phyloP scores from a whole-genome alignment of 2,329 filamentous ascomycete genomes.

The Fusarium bactridioides region DNA sequence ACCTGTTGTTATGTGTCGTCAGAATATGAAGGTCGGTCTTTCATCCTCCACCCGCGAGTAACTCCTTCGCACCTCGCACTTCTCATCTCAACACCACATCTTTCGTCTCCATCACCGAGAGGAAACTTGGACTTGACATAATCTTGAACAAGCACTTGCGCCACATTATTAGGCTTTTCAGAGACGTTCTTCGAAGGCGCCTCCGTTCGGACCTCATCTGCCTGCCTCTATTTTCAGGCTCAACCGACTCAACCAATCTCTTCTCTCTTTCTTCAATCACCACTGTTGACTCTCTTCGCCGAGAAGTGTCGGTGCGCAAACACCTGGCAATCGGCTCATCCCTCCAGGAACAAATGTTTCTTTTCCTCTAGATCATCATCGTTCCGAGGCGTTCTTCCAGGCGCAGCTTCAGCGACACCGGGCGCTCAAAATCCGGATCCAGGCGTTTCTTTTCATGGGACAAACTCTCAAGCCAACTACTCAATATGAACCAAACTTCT shows the following conservation, averaged over 20 bases:
- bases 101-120: background rate
- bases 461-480: background rate
- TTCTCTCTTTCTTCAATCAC: background rate
- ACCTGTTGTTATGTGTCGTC: background rate
- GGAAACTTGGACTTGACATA: background rate
- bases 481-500: background rate
- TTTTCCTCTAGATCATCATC: background rate
- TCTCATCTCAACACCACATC: background rate
- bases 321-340: background rate
- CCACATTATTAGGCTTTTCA: no score
- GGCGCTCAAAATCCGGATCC: background rate
- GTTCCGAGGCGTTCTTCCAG: background rate
- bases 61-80: background rate
- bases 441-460: background rate
- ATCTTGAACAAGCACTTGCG: background rate
- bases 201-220: background rate
- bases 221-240: conserved; percentile 14
- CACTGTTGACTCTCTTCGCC: background rate
- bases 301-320: background rate
- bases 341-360: background rate
- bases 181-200: background rate
- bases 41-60: background rate
- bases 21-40: background rate
- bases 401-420: background rate
- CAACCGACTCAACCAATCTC: background rate